These are phyloP conservation scores for Basipetospora chlamydospora DNA, from an alignment of 2,329 filamentous ascomycete genomes.

Conservation along the genomic window DNA sequence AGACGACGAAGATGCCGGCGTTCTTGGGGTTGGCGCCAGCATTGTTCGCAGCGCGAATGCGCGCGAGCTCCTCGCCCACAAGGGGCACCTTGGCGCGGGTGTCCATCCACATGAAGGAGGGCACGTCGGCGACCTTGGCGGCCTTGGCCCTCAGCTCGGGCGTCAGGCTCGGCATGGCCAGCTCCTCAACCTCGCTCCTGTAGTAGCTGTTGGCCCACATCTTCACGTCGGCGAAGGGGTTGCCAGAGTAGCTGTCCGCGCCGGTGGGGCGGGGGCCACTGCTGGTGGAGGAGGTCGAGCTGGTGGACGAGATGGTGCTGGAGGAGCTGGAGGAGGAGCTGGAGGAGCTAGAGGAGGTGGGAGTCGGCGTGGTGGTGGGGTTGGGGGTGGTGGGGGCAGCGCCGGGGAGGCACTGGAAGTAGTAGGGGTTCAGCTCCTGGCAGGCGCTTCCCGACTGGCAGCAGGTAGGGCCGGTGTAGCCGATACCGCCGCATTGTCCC, in stretches of 20 bases:
- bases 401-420: conserved; percentile 8
- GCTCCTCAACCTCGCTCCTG: conserved; percentile 23
- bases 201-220: conserved; percentile 27
- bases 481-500: conserved; percentile 8
- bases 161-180: conserved; percentile 19
- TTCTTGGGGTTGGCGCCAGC: conserved; percentile 20
- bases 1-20: conserved; percentile 40
- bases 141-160: conserved; percentile 19
- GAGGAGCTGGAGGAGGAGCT: conserved; percentile 2
- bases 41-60: conserved; percentile 24
- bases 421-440: conserved; percentile 7
- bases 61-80: conserved; percentile 28
- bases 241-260: conserved; percentile 29
- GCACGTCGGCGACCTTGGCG: conserved; percentile 22
- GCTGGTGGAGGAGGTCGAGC: conserved; percentile 8
- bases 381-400: not conserved
- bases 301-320: conserved; percentile 10
- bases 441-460: conserved; percentile 6
- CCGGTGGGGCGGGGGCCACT: conserved; percentile 15
- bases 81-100: conserved; percentile 31
- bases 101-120: conserved; percentile 30
- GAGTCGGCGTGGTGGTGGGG: not conserved
- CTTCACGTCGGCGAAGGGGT: conserved; percentile 35
- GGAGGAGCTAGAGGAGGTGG: not conserved
- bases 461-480: conserved; percentile 5